Evolutionary conservation across 192 early-diverging fungal species (phyloP).

Genomic region (Funneliformis mosseae): DNA sequence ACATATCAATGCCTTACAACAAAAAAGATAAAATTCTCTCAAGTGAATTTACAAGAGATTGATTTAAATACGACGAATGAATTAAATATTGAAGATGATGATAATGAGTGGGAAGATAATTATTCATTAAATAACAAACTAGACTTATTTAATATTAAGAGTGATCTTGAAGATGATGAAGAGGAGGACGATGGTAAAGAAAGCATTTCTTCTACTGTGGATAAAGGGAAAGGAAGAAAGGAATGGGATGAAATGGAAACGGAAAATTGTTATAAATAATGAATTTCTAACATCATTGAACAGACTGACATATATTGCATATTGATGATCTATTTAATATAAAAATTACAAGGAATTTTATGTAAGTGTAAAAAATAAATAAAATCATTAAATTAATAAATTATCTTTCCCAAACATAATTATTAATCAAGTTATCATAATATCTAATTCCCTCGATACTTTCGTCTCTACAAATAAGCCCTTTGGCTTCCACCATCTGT

Average conservation of each 20-base stretch:
- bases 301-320: background rate
- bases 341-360: background rate
- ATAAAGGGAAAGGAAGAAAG: background rate
- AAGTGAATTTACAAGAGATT: background rate
- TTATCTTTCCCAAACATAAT: background rate
- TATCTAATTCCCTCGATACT: constrained; percentile 82
- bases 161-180: background rate
- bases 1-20: background rate
- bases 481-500: constrained; percentile 75
- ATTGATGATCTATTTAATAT: background rate
- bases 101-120: background rate
- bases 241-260: background rate
- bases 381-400: background rate
- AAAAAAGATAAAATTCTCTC: constrained; percentile 8
- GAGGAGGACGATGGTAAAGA: background rate
- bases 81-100: background rate
- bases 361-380: background rate
- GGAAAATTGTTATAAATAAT: no score
- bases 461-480: constrained; percentile 86
- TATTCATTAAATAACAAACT: background rate
- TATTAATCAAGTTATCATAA: constrained; percentile 69
- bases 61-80: background rate
- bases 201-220: background rate
- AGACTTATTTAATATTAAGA: background rate
- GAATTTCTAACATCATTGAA: background rate